phyloP scores from a whole-genome alignment of 805 yeast species.

The Limtongia smithiae region DNA sequence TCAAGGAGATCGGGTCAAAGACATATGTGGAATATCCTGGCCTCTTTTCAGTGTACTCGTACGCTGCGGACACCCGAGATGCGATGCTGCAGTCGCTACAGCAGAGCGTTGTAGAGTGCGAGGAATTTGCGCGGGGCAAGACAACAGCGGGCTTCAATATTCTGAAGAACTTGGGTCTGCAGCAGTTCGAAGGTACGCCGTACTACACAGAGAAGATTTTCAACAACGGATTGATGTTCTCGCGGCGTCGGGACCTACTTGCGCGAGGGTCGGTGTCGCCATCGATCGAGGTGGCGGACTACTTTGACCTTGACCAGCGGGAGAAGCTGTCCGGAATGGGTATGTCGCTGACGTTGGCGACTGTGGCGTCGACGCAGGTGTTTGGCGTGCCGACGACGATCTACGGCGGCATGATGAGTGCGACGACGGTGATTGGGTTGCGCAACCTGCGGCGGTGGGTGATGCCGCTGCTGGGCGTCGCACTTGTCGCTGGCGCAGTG shows the following conservation, averaged over 20 bases:
- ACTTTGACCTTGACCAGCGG: constrained; percentile 50
- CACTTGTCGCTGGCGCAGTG: constrained; percentile 51
- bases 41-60: constrained; percentile 59
- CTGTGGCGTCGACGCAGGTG: constrained; percentile 25
- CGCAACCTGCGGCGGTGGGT: constrained; percentile 42
- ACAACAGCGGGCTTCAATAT: constrained; percentile 61
- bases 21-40: constrained; percentile 61
- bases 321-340: constrained; percentile 26
- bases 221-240: constrained; percentile 76
- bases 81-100: constrained; percentile 64
- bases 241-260: constrained; percentile 62
- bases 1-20: constrained; percentile 50
- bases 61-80: constrained; percentile 64
- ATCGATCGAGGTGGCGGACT: constrained; percentile 63
- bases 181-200: constrained; percentile 53
- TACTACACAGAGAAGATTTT: constrained; percentile 59
- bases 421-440: constrained; percentile 10
- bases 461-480: constrained; percentile 51
- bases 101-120: constrained; percentile 60
- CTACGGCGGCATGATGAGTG: constrained; percentile 7
- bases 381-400: constrained; percentile 21
- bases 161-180: constrained; percentile 60
- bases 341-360: constrained; percentile 27
- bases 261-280: constrained; percentile 39
- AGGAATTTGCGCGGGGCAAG: constrained; percentile 58